These are phyloP conservation scores for Inga leiocalycina DNA, from an alignment of 306 rosid species.

Conservation along the genomic window DNA sequence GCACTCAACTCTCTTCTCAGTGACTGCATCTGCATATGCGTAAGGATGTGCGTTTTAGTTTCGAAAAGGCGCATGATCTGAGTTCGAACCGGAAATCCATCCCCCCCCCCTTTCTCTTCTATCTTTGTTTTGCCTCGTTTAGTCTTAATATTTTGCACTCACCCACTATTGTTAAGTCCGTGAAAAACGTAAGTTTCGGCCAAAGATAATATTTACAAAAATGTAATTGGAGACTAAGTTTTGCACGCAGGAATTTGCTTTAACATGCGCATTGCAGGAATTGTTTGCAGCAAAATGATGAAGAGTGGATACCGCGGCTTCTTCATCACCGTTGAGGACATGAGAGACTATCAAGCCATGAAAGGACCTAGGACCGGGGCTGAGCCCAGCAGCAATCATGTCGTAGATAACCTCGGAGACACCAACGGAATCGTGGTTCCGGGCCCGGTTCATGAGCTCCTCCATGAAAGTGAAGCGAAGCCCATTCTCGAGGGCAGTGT, in stretches of 20 bases:
- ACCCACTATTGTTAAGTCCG: neutral
- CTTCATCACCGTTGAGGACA: slow-evolving; percentile 69
- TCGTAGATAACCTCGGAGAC: slow-evolving; percentile 82
- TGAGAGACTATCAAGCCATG: slow-evolving; percentile 83
- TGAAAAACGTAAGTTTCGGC: neutral
- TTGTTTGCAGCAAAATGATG: neutral
- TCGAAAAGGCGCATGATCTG: neutral
- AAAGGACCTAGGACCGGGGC: slow-evolving; percentile 93
- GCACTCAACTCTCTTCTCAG: slow-evolving; percentile 80
- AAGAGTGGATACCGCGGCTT: slow-evolving; percentile 63
- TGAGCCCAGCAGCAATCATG: slow-evolving; percentile 93
- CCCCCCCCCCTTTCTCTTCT: neutral
- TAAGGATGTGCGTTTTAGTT: neutral
- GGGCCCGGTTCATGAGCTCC: slow-evolving; percentile 87
- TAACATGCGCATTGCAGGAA: slow-evolving; percentile 2
- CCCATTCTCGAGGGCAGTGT: slow-evolving; percentile 57
- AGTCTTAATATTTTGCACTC: neutral
- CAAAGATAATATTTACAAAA: neutral
- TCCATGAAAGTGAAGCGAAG: slow-evolving; percentile 95
- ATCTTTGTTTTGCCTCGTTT: no score
- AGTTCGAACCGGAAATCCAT: neutral
- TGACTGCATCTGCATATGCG: slow-evolving; percentile 67
- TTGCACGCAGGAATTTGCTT: neutral
- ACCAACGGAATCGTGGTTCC: slow-evolving; percentile 66
- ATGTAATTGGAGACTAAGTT: neutral